A percentile compares a stretch with the other conserved stretches of the same genome.
Evolutionary conservation across 2,329 filamentous ascomycete species (phyloP).

Genomic region (Penicillium decumbens): DNA sequence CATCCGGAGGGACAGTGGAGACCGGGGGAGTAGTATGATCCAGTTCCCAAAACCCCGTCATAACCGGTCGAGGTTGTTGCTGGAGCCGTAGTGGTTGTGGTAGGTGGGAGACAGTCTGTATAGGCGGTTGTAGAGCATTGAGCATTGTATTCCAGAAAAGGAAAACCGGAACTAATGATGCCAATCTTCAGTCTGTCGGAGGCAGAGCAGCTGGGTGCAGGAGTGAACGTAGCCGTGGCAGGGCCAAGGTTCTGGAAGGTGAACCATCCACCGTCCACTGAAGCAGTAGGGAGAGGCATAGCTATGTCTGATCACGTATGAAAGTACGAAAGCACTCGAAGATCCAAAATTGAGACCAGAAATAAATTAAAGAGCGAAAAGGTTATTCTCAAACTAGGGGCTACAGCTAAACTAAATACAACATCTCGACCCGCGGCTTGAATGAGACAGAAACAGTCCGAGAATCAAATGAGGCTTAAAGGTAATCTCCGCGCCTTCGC

Average conservation of each 20-base stretch:
- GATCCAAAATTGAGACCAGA: background rate
- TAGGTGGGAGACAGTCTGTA: background rate
- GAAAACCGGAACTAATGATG: background rate
- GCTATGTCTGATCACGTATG: background rate
- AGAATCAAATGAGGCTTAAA: conserved; percentile 6
- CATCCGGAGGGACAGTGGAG: conserved; percentile 10
- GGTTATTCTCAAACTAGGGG: background rate
- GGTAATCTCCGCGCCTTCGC: conserved; percentile 5
- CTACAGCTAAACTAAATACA: background rate
- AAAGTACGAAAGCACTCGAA: background rate
- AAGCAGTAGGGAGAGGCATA: conserved; percentile 5
- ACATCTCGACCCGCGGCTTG: background rate
- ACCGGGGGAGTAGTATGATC: conserved; percentile 11
- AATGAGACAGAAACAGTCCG: background rate
- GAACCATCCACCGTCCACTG: conserved; percentile 2
- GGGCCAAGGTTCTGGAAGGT: conserved; percentile 12
- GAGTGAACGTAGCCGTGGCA: conserved; percentile 11
- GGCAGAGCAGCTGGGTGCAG: conserved; percentile 6
- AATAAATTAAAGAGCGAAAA: background rate
- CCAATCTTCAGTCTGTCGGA: background rate
- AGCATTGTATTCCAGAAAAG: background rate
- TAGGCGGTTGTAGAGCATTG: background rate
- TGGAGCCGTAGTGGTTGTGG: conserved; percentile 1
- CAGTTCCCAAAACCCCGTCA: background rate
- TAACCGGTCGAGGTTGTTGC: background rate